These are phyloP conservation scores for Pythium periplocum DNA, from an alignment of 352 stramenopile genomes.

Conservation along the genomic window DNA sequence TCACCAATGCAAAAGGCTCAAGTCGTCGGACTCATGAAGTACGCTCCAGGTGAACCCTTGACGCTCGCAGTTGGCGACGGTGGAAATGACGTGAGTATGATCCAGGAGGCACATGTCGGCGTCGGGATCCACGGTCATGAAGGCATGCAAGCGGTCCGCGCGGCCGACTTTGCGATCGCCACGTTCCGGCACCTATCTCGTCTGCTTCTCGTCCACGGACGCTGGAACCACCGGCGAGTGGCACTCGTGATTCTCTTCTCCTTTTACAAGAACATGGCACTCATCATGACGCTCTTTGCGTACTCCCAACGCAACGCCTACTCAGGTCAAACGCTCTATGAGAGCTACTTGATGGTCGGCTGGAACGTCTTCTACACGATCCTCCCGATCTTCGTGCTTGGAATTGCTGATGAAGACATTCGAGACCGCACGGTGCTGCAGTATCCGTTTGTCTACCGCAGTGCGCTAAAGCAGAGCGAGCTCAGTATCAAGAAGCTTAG, in stretches of 20 bases:
- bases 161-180: conserved; percentile 80
- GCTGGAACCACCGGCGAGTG: conserved; percentile 82
- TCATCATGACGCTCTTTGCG: conserved; percentile 93
- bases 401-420: conserved; percentile 82
- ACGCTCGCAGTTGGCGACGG: conserved; percentile 98
- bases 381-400: conserved; percentile 90
- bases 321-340: conserved; percentile 87
- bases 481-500: conserved; percentile 51
- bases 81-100: conserved; percentile 99
- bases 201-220: conserved; percentile 73
- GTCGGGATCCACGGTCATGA: conserved; percentile 99
- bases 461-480: conserved; percentile 50
- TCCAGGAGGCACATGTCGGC: conserved; percentile 98
- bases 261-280: conserved; percentile 90
- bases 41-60: conserved; percentile 51
- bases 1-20: conserved; percentile 91
- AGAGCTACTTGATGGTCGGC: conserved; percentile 86
- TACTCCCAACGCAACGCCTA: conserved; percentile 87
- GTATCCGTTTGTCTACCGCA: conserved; percentile 80
- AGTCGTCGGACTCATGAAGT: conserved; percentile 93
- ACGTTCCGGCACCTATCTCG: conserved; percentile 78
- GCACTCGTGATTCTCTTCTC: conserved; percentile 81
- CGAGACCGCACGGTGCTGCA: conserved; percentile 57
- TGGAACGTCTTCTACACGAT: conserved; percentile 96
- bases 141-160: conserved; percentile 87